Evolutionary conservation across 2,329 filamentous ascomycete genomes (phyloP).

Genomic region (Zasmidium cellare): DNA sequence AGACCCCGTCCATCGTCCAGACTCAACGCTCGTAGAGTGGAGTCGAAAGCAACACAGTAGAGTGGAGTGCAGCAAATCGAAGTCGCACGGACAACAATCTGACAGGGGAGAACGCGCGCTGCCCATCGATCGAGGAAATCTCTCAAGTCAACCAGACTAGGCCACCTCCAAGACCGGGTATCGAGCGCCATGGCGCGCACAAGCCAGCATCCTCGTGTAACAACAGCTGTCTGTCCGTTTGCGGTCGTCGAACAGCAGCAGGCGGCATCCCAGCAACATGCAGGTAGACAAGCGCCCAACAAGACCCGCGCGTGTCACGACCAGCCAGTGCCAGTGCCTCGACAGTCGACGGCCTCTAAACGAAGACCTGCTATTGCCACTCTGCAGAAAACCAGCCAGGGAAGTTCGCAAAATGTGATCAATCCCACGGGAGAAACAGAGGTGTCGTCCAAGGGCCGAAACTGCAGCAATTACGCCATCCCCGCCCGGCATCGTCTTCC

Average conservation of each 20-base stretch:
- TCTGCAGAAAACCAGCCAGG: too few species aligned
- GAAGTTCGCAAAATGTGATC: constrained; percentile 10
- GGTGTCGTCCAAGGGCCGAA: constrained; percentile 5
- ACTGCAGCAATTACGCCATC: constrained; percentile 6
- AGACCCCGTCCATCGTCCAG: neutral
- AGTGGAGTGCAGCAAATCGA: constrained; percentile 2
- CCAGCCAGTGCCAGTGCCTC: neutral
- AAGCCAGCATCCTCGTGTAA: neutral
- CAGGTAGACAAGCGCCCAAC: too few species aligned
- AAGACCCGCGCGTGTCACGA: constrained; percentile 1
- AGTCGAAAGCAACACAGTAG: neutral
- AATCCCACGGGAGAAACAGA: constrained; percentile 4
- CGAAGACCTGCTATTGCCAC: too few species aligned
- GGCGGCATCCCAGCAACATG: too few species aligned
- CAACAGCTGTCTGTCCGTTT: neutral
- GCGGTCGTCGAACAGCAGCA: too few species aligned
- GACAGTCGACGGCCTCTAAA: too few species aligned
- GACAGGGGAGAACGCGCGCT: constrained; percentile 2
- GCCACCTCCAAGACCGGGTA: neutral
- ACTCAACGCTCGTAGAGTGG: constrained; percentile 2
- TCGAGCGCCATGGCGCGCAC: neutral
- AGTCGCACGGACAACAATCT: constrained; percentile 1
- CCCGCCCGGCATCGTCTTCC: constrained; percentile 7
- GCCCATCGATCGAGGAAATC: constrained; percentile 7
- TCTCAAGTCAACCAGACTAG: neutral